Conservation (phyloP, 371 early-diverging fungal species). For the Coemansia sp. region DNA sequence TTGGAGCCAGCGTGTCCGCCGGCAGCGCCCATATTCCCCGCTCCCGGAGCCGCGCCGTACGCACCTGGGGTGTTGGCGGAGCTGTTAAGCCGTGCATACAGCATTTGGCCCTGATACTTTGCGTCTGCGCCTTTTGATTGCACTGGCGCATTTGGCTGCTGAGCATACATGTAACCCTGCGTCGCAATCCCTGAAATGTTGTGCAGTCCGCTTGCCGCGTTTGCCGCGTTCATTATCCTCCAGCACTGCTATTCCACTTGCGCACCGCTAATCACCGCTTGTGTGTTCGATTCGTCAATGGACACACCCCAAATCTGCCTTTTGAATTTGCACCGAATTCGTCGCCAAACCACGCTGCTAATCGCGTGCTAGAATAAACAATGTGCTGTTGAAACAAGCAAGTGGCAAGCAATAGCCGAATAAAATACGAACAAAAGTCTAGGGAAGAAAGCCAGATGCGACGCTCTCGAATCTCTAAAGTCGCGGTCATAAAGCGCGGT, state of each 20-base stretch:
- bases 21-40: constrained; percentile 2
- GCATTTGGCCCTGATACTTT: constrained; percentile 33
- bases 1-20: constrained; percentile 1
- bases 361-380: too few relatives aligned
- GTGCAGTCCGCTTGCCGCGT: constrained; percentile 13
- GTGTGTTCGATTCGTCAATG: not conserved
- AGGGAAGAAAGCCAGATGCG: too few relatives aligned
- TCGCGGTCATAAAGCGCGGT: not conserved
- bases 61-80: constrained; percentile 8
- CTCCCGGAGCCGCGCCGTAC: constrained; percentile 12
- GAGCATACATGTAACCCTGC: constrained; percentile 24
- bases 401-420: too few relatives aligned
- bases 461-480: too few relatives aligned
- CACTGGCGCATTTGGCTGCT: constrained; percentile 23
- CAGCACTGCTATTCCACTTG: not conserved
- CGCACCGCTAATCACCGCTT: not conserved
- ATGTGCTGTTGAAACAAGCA: too few relatives aligned
- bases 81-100: constrained; percentile 27
- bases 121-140: constrained; percentile 23
- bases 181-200: constrained; percentile 9
- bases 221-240: constrained; percentile 27
- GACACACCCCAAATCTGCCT: not conserved
- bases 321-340: too few relatives aligned
- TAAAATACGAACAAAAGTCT: too few relatives aligned
- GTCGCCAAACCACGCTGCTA: too few relatives aligned